Percentiles rank a stretch among this genome's conserved stretches.
phyloP scores from a whole-genome alignment of 768 basidiomycete genomes.

The Kwoniella newhampshirensis region DNA sequence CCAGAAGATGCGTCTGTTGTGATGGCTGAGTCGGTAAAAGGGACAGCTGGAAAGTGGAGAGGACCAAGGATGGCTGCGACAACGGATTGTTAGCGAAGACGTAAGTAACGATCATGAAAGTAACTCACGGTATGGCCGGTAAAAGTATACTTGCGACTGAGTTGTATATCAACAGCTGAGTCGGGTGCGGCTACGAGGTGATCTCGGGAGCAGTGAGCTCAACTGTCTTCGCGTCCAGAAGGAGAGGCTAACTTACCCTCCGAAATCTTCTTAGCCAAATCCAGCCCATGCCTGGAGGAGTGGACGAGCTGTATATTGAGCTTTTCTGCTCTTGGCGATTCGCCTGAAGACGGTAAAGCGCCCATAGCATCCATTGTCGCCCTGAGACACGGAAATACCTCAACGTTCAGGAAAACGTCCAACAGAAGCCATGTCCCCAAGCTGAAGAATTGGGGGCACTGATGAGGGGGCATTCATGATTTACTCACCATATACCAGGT shows the following conservation, averaged over 20 bases:
- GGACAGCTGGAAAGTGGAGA: conserved; percentile 85
- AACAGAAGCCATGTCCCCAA: no score
- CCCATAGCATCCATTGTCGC: conserved; percentile 3
- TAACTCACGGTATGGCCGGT: conserved; percentile 5
- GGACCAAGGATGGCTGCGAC: conserved; percentile 60
- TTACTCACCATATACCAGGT: conserved; percentile 46
- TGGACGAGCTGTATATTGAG: conserved; percentile 27
- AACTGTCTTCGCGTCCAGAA: no score
- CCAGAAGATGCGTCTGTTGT: conserved; percentile 54
- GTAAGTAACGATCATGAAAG: no score
- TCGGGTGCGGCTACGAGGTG: conserved; percentile 5
- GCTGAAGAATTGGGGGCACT: no score
- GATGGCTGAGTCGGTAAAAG: conserved; percentile 64
- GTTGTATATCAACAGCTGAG: conserved; percentile 2
- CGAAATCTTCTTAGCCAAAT: conserved; percentile 24
- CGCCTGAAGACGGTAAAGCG: conserved; percentile 11
- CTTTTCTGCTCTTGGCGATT: neutral
- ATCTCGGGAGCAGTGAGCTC: no score
- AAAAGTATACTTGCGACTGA: conserved; percentile 10
- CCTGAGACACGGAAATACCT: no score
- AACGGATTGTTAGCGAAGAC: neutral
- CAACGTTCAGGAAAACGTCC: conserved; percentile 2
- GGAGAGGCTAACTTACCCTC: conserved; percentile 20
- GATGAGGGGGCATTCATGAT: no score
- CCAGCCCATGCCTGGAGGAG: conserved; percentile 33